Base-by-base conservation (phyloP, 2,329 filamentous ascomycete species). In the Teratosphaeria viscida region DNA sequence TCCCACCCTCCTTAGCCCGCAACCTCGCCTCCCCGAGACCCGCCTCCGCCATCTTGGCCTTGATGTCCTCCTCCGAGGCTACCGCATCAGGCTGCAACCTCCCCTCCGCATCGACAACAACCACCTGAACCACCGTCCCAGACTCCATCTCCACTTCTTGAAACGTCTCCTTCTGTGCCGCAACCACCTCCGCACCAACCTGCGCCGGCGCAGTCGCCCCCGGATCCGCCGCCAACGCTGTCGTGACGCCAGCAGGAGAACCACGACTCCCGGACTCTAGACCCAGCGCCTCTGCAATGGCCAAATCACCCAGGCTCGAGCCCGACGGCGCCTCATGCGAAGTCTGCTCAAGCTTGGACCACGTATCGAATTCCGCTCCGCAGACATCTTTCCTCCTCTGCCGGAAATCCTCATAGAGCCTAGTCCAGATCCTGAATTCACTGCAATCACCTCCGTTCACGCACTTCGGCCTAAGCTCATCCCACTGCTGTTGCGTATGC, bases 401-500 rank as follows among this genome's bases (percentile, higher is more conserved):
- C 35, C 77, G 64, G 61, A 79, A 79, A 55, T 77, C 73, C 37
- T 76, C 70, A 57, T 79, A 79, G 59, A 79, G 60, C 10, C 69
- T 66, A 64, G 75, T 76, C 77, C 77, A 79, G 29, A 78, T 73
- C 37, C 68, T 71, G 43, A 76, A 64, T 61, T 78, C 76, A 27
- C 60, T 62, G 56, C 69, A 70, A 37, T 55, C 60, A 35, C 62
- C 61, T 23, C 62, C 62, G 16, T 65, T 64, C 10, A 58, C 72
- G 56, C 78, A 80, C 59, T 76, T 73, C 1, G 78, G 78, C 69
- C 78, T 75, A 63, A 78, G 73, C 59, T 78, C 74, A 55, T 69
- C 68, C 1, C 77, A 63, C 19, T 73, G 71, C 32, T 75, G 71
- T 14, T 68, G 57, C 12, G 75, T 72, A 74, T 74, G 77, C 74